Base-by-base conservation (phyloP, 495 filamentous ascomycete species). In the Lasiosphaeria miniovina region DNA sequence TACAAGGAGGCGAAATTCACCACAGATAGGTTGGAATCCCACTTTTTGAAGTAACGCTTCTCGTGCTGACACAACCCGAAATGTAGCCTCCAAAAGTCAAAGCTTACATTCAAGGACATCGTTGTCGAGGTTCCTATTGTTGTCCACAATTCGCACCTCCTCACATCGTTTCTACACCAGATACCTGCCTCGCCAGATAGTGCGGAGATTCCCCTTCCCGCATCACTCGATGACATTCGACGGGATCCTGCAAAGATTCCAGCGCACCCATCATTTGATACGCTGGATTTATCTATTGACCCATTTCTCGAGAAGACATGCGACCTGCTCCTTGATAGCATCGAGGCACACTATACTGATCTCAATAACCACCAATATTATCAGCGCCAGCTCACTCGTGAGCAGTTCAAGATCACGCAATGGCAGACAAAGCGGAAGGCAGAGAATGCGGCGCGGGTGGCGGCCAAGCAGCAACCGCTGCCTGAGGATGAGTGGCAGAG, bases 361-460 rank as follows among this genome's bases (percentile, higher is more conserved):
- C 88, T 93, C 71, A 98, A 98, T 84, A 98, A 98, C 82, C 90
- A 91, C 79, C 91, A 96, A 77, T 98, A 96, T 81, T 96, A 98
- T 80, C 91, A 96, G 77, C 86, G 94, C 56, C 91, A 95, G 68
- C 81, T 97, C n/a, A 88, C 86, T 32, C 90, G 94, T 53, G 94
- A 98, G 81, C 95, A 98, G 77, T 77, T 88, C 63, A 98, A 98
- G 83, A 96, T 98, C 68, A 86, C 89, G 45, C 85, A 89, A 57
- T 98, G 94, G 94, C 93, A 97, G 76, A 76, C 84, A 49, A 98
- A 98, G 85, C 87, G 94, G 64, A 93, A 94, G 79, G 86, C 90
- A 31, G 95, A 98, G 82, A 98, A 98, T 73, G 88, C 87, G 36
- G 85, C 84, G 52, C 84, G 95, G 35, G 80, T 84, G 51, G 85